Evolutionary conservation across 2,329 filamentous ascomycete species (phyloP), one percentile per base, ranked within the genome.

Genomic region (Westerdykella ornata): DNA sequence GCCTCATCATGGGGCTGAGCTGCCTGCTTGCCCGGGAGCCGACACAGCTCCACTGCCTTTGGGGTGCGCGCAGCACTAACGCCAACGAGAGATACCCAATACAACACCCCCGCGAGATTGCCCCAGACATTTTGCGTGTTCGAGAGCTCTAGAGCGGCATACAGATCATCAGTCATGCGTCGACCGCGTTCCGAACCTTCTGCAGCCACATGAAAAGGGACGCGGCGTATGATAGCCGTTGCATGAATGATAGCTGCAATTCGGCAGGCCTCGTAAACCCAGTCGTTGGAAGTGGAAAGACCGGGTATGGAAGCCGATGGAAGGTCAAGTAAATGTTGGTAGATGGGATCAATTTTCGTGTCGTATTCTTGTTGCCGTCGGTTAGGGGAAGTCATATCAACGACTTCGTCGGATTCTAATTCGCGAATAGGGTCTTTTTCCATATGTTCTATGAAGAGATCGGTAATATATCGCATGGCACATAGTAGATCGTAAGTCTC

Each of bases 231-330:
- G 32, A 67, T 56, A 5, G 63, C 56, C 1, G 52, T 46, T 4
- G 57, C 46, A 44, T 62, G 63, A 17, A 67, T 62, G 8, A 65
- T 41, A 15, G 59, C 51, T 9, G 61, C 46, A 26, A 66, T 52
- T 14, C 64, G 62, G 35, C 57, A 60, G 8, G 61, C 45, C 39
- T 67, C 63, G 38, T 63, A 65, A 5, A 64, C 37, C 52, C 53
- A 62, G 38, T 63, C 59, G 13, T 52, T 48, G 3, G 51, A 51
- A 1, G 46, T 51, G 7, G 51, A 40, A 5, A 52, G 39, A 15
- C 48, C 53, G 22, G 50, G 46, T 2, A 42, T 47, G 13, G 51
- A 41, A 5, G 60, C 60, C n/a, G 54, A 53, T 15, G 58, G 54
- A 11, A 58, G 32, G 6, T 41, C 36, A 1, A 39, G 35, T 6